Percentiles rank a stretch among this genome's conserved stretches.
Evolutionary conservation across 805 yeast genomes (phyloP).

Genomic region (Metschnikowia bowlesiae): DNA sequence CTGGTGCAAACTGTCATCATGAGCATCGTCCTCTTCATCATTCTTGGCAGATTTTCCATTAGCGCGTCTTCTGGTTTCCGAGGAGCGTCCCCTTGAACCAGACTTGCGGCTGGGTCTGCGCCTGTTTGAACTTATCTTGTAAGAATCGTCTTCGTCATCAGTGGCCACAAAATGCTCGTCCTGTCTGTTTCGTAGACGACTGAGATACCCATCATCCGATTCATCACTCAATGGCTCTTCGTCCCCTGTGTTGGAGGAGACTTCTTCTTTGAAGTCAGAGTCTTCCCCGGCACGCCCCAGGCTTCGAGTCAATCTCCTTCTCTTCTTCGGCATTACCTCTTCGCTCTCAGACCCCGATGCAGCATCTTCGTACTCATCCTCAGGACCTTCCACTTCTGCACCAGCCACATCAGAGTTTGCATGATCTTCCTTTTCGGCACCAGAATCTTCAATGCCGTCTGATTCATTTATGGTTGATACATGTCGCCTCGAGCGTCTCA

Average conservation of each 20-base stretch:
- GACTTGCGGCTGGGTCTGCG: conserved; percentile 21
- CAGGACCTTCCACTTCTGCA: background rate
- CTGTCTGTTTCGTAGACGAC: conserved; percentile 20
- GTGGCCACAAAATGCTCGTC: conserved; percentile 34
- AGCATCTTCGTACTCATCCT: conserved; percentile 9
- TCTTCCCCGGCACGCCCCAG: conserved; percentile 15
- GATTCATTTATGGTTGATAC: conserved; percentile 14
- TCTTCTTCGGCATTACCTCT: conserved; percentile 13
- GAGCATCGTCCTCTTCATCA: conserved; percentile 23
- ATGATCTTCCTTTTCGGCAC: background rate
- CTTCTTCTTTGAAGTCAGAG: conserved; percentile 16
- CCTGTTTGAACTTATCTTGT: conserved; percentile 19
- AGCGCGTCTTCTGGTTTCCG: conserved; percentile 15
- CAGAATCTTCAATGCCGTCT: conserved; percentile 7
- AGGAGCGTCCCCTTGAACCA: conserved; percentile 15
- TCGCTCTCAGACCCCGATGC: conserved; percentile 10
- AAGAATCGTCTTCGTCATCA: conserved; percentile 32
- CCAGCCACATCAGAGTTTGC: conserved; percentile 12
- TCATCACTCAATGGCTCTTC: conserved; percentile 9
- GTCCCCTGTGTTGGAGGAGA: conserved; percentile 9
- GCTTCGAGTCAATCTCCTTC: conserved; percentile 5
- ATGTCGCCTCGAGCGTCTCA: conserved; percentile 9
- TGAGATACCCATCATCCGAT: conserved; percentile 15
- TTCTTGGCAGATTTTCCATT: conserved; percentile 7
- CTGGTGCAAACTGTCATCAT: conserved; percentile 44